phyloP scores from a whole-genome alignment of 805 yeast genomes.

The Jamesozyma lodderae region DNA sequence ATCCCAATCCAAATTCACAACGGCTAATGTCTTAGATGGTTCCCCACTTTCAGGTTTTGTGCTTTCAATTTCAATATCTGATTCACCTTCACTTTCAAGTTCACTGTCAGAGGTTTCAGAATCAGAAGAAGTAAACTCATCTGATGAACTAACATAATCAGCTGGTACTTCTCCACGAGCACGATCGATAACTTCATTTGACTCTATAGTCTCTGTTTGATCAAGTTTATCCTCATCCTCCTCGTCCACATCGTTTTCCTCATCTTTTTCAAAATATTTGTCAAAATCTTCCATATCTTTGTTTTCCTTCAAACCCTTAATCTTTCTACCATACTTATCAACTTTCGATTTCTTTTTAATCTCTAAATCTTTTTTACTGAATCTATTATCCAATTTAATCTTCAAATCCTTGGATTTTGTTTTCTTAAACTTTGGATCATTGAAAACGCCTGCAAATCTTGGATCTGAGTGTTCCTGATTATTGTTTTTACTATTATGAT shows the following conservation, averaged over 20 bases:
- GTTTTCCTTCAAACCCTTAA: slow-evolving; percentile 31
- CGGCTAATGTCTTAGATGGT: slow-evolving; percentile 75
- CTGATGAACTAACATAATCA: slow-evolving; percentile 35
- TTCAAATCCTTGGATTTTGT: slow-evolving; percentile 63
- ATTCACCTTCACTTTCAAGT: slow-evolving; percentile 32
- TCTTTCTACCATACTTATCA: slow-evolving; percentile 80
- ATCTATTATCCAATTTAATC: slow-evolving; percentile 78
- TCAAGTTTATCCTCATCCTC: slow-evolving; percentile 16
- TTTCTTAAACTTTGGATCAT: slow-evolving; percentile 79
- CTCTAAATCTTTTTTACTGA: slow-evolving; percentile 52
- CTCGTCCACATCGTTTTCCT: slow-evolving; percentile 17
- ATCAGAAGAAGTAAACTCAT: slow-evolving; percentile 38
- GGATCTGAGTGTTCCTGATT: slow-evolving; percentile 46
- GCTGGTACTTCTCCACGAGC: slow-evolving; percentile 62
- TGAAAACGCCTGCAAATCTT: slow-evolving; percentile 68
- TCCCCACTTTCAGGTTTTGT: slow-evolving; percentile 77
- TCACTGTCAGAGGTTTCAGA: slow-evolving; percentile 30
- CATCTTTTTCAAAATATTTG: slow-evolving; percentile 51
- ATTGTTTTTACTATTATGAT: no score
- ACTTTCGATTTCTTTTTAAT: slow-evolving; percentile 55
- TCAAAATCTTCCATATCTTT: slow-evolving; percentile 47
- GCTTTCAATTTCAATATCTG: slow-evolving; percentile 45
- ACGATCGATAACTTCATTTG: slow-evolving; percentile 34
- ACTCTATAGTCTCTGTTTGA: slow-evolving; percentile 11
- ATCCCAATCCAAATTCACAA: slow-evolving; percentile 96